These are phyloP conservation scores for Pilatotrama ljubarskyi DNA, from an alignment of 768 basidiomycete species.

Conservation along the genomic window DNA sequence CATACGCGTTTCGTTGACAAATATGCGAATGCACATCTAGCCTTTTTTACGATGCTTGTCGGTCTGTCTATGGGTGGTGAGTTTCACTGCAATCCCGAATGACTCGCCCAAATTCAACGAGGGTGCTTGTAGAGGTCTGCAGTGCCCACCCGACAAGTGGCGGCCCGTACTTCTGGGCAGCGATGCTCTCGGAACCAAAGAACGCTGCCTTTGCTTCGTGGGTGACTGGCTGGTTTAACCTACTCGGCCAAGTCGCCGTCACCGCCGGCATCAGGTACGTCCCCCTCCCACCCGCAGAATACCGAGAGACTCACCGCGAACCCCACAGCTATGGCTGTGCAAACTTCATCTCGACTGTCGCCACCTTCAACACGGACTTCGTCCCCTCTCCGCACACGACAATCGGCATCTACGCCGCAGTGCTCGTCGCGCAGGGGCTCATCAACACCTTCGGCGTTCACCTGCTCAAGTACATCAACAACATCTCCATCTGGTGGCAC, in stretches of 20 bases:
- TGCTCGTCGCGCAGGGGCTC: constrained; percentile 65
- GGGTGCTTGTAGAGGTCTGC: constrained; percentile 35
- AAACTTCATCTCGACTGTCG: constrained; percentile 64
- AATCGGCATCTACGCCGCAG: constrained; percentile 69
- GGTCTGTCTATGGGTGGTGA: constrained; percentile 75
- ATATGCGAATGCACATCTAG: not conserved
- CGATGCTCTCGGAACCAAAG: constrained; percentile 61
- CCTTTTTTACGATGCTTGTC: constrained; percentile 69
- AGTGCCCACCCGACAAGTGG: constrained; percentile 73
- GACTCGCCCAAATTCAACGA: not conserved
- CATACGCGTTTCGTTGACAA: not conserved
- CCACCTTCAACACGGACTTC: constrained; percentile 60
- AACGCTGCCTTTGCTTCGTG: constrained; percentile 68
- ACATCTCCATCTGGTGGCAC: constrained; percentile 75
- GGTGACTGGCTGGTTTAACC: constrained; percentile 77
- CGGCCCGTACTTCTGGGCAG: constrained; percentile 82
- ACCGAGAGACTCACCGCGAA: too few relatives aligned
- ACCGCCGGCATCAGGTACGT: constrained; percentile 68
- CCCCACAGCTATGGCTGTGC: constrained; percentile 58
- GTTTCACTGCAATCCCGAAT: constrained; percentile 11
- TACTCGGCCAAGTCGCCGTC: constrained; percentile 74
- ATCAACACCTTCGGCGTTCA: constrained; percentile 78
- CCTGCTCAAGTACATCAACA: constrained; percentile 66
- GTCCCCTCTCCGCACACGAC: constrained; percentile 57
- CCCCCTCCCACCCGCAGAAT: not conserved